Percentiles rank a stretch among this genome's conserved stretches.
Conservation (phyloP, 2,329 filamentous ascomycete species). For the Fusarium anguioides region DNA sequence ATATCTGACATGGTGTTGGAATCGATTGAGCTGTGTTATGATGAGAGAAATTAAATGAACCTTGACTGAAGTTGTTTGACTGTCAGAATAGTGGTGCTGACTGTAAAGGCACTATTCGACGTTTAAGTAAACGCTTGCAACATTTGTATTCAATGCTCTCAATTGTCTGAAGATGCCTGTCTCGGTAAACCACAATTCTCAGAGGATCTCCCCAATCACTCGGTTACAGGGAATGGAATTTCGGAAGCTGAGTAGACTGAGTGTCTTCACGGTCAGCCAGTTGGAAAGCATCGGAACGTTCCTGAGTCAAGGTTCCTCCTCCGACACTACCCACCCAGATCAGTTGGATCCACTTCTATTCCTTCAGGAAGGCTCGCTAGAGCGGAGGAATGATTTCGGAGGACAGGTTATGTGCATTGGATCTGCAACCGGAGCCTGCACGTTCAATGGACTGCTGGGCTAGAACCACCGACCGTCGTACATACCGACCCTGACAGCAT, state of each 20-base stretch:
- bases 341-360: background rate
- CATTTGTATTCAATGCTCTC: background rate
- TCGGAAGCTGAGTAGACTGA: background rate
- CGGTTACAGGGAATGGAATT: background rate
- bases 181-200: background rate
- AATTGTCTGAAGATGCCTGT: accelerated
- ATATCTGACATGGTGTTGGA: background rate
- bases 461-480: too few relatives aligned
- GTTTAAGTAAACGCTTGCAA: background rate
- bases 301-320: background rate
- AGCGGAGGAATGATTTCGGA: background rate
- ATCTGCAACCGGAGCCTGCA: background rate
- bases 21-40: background rate
- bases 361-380: background rate
- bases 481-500: background rate
- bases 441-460: background rate
- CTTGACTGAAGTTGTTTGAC: background rate
- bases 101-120: background rate
- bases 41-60: too few relatives aligned
- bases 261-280: background rate
- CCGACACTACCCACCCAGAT: background rate
- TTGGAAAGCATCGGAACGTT: background rate
- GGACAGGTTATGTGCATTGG: background rate
- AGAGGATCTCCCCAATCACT: background rate
- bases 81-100: too few relatives aligned